A percentile compares a stretch with the other conserved stretches of the same genome.
phyloP scores from a whole-genome alignment of 352 stramenopile species.

The Elongisporangium prolatum region DNA sequence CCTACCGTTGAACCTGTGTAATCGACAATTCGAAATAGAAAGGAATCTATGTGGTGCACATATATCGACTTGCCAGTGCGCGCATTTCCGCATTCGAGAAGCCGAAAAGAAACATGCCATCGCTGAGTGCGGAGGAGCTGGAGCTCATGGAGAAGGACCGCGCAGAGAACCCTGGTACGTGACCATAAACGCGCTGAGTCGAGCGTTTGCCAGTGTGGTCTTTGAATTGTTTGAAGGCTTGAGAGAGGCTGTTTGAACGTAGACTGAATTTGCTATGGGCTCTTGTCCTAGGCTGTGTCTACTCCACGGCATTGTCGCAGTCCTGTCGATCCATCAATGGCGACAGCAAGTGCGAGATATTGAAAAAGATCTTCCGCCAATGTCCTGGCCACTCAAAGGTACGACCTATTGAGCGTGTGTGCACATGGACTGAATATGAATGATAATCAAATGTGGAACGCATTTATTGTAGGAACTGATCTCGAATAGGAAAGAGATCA shows the following conservation, averaged over 20 bases:
- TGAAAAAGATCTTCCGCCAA: slow-evolving; percentile 85
- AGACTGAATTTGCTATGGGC: background rate
- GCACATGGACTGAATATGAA: background rate
- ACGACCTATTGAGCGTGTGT: background rate
- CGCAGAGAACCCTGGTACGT: slow-evolving; percentile 48
- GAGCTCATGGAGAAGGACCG: slow-evolving; percentile 71
- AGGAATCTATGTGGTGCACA: background rate
- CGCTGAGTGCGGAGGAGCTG: slow-evolving; percentile 66
- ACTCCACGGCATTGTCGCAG: slow-evolving; percentile 74
- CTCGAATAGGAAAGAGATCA: slow-evolving; percentile 73
- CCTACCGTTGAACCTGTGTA: background rate
- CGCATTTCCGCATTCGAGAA: background rate
- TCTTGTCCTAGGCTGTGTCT: slow-evolving; percentile 52
- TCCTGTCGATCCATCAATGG: slow-evolving; percentile 77
- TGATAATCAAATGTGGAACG: no score
- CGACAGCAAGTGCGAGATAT: slow-evolving; percentile 81
- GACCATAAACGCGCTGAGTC: background rate
- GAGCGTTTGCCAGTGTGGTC: no score
- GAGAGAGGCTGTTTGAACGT: background rate
- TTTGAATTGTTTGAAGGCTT: no score
- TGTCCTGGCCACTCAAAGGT: slow-evolving; percentile 65
- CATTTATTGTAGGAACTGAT: slow-evolving; percentile 66
- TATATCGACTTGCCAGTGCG: background rate
- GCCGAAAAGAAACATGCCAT: slow-evolving; percentile 27
- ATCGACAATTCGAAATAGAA: background rate